A percentile compares a stretch with the other conserved stretches of the same genome.
Conservation (phyloP, 192 early-diverging fungal species). For the Backusella tuberculispora region DNA sequence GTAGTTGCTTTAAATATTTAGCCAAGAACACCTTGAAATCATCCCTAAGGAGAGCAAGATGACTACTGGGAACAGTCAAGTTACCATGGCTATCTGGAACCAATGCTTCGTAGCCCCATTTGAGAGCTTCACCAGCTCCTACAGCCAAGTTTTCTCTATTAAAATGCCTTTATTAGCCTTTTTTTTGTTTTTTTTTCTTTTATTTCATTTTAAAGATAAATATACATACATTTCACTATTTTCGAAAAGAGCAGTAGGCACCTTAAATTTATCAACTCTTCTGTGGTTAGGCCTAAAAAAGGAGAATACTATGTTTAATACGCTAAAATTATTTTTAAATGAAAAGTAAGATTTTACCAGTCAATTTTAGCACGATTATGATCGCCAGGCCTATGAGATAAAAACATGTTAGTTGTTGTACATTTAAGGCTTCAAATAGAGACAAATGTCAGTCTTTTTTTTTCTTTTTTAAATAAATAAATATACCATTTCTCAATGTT, state of each 20-base stretch:
- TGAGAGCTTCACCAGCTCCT: background rate
- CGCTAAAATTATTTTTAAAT: background rate
- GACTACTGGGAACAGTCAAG: background rate
- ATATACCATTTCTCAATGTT: background rate
- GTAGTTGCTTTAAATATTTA: background rate
- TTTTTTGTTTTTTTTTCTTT: background rate
- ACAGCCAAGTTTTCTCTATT: background rate
- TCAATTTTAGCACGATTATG: background rate
- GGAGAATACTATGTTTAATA: background rate
- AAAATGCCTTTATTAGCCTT: background rate
- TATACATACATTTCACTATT: background rate
- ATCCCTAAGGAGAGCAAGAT: background rate
- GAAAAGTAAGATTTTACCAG: background rate
- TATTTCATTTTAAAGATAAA: background rate
- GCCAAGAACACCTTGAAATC: background rate
- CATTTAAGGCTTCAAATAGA: background rate
- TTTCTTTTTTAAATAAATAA: background rate
- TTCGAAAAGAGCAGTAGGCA: background rate
- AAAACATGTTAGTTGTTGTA: background rate
- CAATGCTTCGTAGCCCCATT: background rate
- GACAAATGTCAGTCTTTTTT: background rate
- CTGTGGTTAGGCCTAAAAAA: conserved; percentile 6
- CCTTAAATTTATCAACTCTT: background rate
- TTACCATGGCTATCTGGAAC: background rate
- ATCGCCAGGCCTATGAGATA: background rate